Base-by-base conservation (phyloP, 441 rosid genomes). In the Erysimum cheiri region DNA sequence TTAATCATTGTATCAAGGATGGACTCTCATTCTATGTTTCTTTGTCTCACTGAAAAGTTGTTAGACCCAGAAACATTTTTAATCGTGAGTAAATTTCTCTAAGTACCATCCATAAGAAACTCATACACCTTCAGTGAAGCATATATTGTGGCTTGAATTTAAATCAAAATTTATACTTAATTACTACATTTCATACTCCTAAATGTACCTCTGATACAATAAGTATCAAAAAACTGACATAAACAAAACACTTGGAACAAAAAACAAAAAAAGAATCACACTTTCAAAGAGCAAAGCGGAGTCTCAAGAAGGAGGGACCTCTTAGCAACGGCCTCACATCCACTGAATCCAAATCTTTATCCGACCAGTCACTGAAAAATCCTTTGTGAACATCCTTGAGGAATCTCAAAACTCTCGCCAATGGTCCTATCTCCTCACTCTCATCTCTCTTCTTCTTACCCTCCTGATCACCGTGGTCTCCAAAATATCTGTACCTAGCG, bases 401-500 rank as follows among this genome's bases (percentile, higher is more conserved):
- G 11, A 56, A 13, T 1, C 49, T 46, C 46, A 64, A 3, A 64
- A 64, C 70, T 13, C 5, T n/a, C 13, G 47, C 40, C 33, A 64
- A 47, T 56, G 59, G 47, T 17, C 70, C 70, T 0, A 56, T 8
- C 17, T 12, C 59, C 1, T 54, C 70, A 31, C 63, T 64, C 47
- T 71, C 75, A 43, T 63, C 75, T 28, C 55, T 43, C 37, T 66
- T 24, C 22, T 68, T 54, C 49, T 41, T 26, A 22, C 29, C 10
- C 26, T 47, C 28, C 6, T 5, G 0, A 15, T 46, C 37, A 1
- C 11, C 29, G 3, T 35, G 19, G 37, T 8, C 14, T 12, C 6
- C 15, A 39, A 71, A 71, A 62, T 54, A 66, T 0, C 0, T 7
- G 15, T 64, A 65, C 52, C 13, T 39, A 0, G 3, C 11, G 1